Evolutionary conservation across 768 basidiomycete genomes (phyloP), one percentile per base, ranked within the genome.

Genomic region (Suillus luteus): DNA sequence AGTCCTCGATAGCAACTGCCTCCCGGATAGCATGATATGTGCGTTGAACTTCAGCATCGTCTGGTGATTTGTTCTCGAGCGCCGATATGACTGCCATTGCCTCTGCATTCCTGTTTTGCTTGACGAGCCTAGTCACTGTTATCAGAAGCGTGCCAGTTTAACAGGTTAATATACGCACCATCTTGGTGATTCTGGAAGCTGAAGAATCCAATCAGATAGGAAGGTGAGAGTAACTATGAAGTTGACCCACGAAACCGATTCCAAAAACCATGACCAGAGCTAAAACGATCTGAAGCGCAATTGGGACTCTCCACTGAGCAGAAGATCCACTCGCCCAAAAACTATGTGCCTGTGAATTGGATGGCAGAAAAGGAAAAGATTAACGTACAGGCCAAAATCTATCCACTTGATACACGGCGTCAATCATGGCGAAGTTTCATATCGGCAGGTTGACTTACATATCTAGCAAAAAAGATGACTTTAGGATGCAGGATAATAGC

Each of bases 1-100:
- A 55, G 3, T 71, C 70, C 66, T 87, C 84, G 15, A 82, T 72
- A 31, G 79, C 71, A 27, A 86, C 78, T 5, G 84, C 81, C 69
- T 88, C 86, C 41, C 77, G 75, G 61, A 86, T 86, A 37, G 82
- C 86, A 41, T 79, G 78, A 68, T 80, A 87, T 8, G 83, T 85
- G 54, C 79, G 80, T 62, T 79, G 79, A 0, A 87, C 83, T 1
- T 72, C 71, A 1, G 77, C 70, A 66, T 86, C 81, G 33, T 80
- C 79, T 51, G 79, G 71, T 0, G 82, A 77, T 59, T 81, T 84
- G 61, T 85, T 81, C 19, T 86, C 86, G 24, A 89, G 76, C 2
- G 85, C 86, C n/a, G 84, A 83, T 55, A 89, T 84, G 46, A 88
- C 85, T 4, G 85, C 85, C 35, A 83, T 75, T 0, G 86, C 85